phyloP scores from a whole-genome alignment of 2,329 filamentous ascomycete genomes.

The Fusarium graminum region DNA sequence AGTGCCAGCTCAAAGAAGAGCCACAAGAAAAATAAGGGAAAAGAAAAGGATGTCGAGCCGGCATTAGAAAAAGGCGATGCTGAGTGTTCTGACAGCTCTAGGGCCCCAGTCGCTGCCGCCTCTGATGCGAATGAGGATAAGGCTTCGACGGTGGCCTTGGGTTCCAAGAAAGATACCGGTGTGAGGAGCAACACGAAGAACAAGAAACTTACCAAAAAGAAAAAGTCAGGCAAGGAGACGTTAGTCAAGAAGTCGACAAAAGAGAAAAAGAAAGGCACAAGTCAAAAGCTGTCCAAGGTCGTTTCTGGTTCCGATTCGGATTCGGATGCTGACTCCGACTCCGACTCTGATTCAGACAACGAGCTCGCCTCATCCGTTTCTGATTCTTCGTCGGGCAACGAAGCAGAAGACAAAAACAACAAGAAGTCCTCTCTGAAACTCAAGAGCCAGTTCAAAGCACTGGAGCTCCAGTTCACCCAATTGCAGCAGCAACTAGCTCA shows the following conservation, averaged over 20 bases:
- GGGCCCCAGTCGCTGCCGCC: constrained; percentile 19
- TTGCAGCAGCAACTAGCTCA: constrained; percentile 44
- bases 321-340: constrained; percentile 19
- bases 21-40: constrained; percentile 29
- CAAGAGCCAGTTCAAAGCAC: constrained; percentile 49
- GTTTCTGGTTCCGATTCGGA: constrained; percentile 38
- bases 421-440: constrained; percentile 37
- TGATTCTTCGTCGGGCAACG: constrained; percentile 35
- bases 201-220: constrained; percentile 23
- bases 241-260: constrained; percentile 20
- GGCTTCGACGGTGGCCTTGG: constrained; percentile 8
- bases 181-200: constrained; percentile 28
- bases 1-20: constrained; percentile 33
- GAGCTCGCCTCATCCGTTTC: constrained; percentile 47
- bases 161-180: constrained; percentile 33
- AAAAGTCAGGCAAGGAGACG: constrained; percentile 25
- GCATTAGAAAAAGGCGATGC: constrained; percentile 20
- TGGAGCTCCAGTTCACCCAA: constrained; percentile 48
- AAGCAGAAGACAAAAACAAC: constrained; percentile 37
- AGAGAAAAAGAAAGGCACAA: constrained; percentile 29
- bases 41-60: constrained; percentile 12
- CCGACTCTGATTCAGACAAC: constrained; percentile 36
- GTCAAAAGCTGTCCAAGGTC: constrained; percentile 8
- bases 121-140: constrained; percentile 38
- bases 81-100: constrained; percentile 28